phyloP scores from a whole-genome alignment of 179 eudicot species.

The Monotropa hypopitys region DNA sequence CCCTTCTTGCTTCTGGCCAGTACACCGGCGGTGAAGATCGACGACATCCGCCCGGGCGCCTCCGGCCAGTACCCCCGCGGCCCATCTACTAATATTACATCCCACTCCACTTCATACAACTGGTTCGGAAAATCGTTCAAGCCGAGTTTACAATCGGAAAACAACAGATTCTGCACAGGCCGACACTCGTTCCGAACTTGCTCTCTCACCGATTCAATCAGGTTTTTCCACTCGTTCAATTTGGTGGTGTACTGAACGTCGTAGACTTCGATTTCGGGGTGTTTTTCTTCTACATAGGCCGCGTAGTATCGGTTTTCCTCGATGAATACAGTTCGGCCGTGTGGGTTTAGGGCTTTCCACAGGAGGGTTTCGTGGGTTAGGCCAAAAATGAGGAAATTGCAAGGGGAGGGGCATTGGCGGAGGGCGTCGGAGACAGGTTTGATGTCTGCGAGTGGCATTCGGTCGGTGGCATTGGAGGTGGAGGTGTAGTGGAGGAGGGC shows the following conservation, averaged over 20 bases:
- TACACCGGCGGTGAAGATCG: constrained; percentile 73
- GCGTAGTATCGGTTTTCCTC: constrained; percentile 67
- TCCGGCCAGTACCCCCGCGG: constrained; percentile 72
- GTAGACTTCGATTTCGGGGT: constrained; percentile 76
- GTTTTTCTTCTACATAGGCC: constrained; percentile 62
- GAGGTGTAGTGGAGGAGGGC: constrained; percentile 79
- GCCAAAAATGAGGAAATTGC: constrained; percentile 72
- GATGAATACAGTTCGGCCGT: constrained; percentile 76
- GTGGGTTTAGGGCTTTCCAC: constrained; percentile 65
- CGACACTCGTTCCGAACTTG: constrained; percentile 59
- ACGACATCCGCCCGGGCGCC: constrained; percentile 75
- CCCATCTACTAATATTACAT: constrained; percentile 69
- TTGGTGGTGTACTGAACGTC: constrained; percentile 82
- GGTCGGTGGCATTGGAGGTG: constrained; percentile 46
- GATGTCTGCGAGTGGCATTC: constrained; percentile 47
- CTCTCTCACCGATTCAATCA: constrained; percentile 38
- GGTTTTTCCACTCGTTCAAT: constrained; percentile 38
- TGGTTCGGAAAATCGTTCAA: constrained; percentile 71
- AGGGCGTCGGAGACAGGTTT: constrained; percentile 50
- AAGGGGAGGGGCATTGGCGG: constrained; percentile 36
- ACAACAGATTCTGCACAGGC: constrained; percentile 83
- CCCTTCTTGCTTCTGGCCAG: constrained; percentile 72
- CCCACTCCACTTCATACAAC: constrained; percentile 79
- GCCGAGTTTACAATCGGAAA: constrained; percentile 74
- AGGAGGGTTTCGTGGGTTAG: constrained; percentile 71